Evolutionary conservation across 2,329 filamentous ascomycete species (phyloP), one percentile per base, ranked within the genome.

Genomic region (Fusarium multiceps): DNA sequence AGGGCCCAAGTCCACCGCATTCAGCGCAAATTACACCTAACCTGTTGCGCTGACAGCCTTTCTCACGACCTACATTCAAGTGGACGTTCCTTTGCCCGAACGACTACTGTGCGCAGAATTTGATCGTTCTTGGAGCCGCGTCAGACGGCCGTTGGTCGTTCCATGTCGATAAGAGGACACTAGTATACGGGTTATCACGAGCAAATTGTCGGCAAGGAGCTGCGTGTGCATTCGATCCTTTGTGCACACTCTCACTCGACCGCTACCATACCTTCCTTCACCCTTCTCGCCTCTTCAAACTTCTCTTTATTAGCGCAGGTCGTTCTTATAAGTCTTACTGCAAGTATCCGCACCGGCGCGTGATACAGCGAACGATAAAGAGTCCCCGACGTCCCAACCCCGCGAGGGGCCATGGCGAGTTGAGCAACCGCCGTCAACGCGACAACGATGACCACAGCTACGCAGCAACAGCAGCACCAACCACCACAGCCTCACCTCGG

Each of bases 371-470:
- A 55, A 46, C 66, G 68, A 73, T 47, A 47, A 57, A 58, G 37
- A 57, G 49, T 54, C 34, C 53, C 63, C 53, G 65, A 50, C 58
- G 50, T 59, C 68, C 68, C 41, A 55, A 68, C 51, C 56, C 64
- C 50, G 37, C 34, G 63, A 66, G 72, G 73, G 76, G 75, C 72
- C 76, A 80, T 80, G 78, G 78, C 78, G 74, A 76, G 71, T 75
- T 79, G 72, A 78, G 58, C 66, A 72, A 69, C 68, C 60, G 57
- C 61, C 65, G 63, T 72, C 75, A 69, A 74, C 72, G 73, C 68
- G 73, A 75, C 72, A 73, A 75, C 64, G 64, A 75, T 75, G 73
- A 75, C 73, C 66, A 81, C 80, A 74, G 77, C 78, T 71, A 77
- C 79, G 63, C 74, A 72, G 47, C 72, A 73, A 67, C 75, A 78